Conservation (phyloP, 164 flowering plant genomes). For the Nelumbo lutea region DNA sequence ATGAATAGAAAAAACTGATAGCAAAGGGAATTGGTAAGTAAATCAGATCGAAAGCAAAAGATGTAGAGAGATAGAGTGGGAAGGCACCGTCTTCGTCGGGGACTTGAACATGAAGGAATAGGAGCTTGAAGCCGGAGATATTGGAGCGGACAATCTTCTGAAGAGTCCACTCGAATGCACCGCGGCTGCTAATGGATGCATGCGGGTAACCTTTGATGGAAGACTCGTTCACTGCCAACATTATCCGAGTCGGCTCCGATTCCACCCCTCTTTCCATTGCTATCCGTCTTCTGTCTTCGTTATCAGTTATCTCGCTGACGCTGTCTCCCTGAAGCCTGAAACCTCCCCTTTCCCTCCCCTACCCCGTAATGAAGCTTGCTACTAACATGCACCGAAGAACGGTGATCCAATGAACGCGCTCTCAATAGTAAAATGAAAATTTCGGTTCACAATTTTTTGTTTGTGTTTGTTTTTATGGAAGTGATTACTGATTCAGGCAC, state of each 20-base stretch:
- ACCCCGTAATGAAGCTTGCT: too few species aligned
- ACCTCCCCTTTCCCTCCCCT: too few species aligned
- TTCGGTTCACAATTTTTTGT: too few species aligned
- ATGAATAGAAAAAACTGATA: not conserved
- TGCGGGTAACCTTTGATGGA: conserved; percentile 83
- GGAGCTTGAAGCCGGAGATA: conserved; percentile 66
- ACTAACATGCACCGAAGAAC: too few species aligned
- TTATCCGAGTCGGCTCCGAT: conserved; percentile 57
- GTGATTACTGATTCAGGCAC: too few species aligned
- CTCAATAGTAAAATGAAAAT: too few species aligned
- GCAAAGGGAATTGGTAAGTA: not conserved
- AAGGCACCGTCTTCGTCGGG: conserved; percentile 88
- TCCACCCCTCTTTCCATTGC: conserved; percentile 22
- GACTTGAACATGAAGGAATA: conserved; percentile 86
- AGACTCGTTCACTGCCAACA: conserved; percentile 90
- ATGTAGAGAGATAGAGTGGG: conserved; percentile 7
- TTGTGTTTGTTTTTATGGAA: too few species aligned
- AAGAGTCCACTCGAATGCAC: conserved; percentile 89
- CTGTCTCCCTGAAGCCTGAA: too few species aligned
- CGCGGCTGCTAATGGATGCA: conserved; percentile 79
- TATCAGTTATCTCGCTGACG: too few species aligned
- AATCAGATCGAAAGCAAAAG: too few species aligned
- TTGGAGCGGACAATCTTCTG: conserved; percentile 76
- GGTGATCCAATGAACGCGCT: too few species aligned
- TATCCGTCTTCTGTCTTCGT: not conserved